A percentile compares a stretch with the other conserved stretches of the same genome.
These are phyloP conservation scores for Populus pruinosa DNA, from an alignment of 345 rosid genomes.

Conservation along the genomic window DNA sequence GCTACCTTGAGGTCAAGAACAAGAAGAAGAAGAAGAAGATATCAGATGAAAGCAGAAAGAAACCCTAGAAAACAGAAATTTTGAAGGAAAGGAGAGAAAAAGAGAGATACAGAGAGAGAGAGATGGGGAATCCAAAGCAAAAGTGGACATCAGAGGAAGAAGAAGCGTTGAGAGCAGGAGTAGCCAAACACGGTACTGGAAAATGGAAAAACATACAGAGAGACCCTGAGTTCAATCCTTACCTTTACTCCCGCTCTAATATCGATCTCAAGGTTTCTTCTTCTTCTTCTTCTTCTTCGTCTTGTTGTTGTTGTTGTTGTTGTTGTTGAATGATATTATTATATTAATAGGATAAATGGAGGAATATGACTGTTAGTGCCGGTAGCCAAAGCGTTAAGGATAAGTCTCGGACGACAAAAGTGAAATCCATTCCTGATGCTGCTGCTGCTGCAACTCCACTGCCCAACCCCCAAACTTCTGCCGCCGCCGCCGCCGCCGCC, in stretches of 20 bases:
- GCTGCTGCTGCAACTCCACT: slow-evolving; percentile 20
- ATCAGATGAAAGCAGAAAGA: not conserved
- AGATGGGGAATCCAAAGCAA: slow-evolving; percentile 66
- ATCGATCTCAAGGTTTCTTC: slow-evolving; percentile 71
- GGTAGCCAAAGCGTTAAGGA: slow-evolving; percentile 51
- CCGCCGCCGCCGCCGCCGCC: slow-evolving; percentile 25
- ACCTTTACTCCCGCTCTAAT: slow-evolving; percentile 60
- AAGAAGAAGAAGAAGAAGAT: not conserved
- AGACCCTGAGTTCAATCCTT: slow-evolving; percentile 61
- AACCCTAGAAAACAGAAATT: not conserved
- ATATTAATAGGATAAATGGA: slow-evolving; percentile 76
- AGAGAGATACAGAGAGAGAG: not conserved
- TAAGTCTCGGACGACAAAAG: slow-evolving; percentile 48
- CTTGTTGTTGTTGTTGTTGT: not conserved
- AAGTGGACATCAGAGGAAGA: slow-evolving; percentile 80
- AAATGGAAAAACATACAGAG: slow-evolving; percentile 65
- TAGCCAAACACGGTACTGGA: slow-evolving; percentile 68
- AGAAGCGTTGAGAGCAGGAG: slow-evolving; percentile 63
- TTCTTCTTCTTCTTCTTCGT: not conserved
- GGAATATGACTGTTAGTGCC: slow-evolving; percentile 71
- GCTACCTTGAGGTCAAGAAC: not conserved
- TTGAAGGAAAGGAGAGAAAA: not conserved
- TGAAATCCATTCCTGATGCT: slow-evolving; percentile 41
- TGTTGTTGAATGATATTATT: not conserved
- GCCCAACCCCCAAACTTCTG: slow-evolving; percentile 7